Evolutionary conservation across 176 grass and related monocot genomes (phyloP), one percentile per base, ranked within the genome.

Genomic region (Leersia perrieri): DNA sequence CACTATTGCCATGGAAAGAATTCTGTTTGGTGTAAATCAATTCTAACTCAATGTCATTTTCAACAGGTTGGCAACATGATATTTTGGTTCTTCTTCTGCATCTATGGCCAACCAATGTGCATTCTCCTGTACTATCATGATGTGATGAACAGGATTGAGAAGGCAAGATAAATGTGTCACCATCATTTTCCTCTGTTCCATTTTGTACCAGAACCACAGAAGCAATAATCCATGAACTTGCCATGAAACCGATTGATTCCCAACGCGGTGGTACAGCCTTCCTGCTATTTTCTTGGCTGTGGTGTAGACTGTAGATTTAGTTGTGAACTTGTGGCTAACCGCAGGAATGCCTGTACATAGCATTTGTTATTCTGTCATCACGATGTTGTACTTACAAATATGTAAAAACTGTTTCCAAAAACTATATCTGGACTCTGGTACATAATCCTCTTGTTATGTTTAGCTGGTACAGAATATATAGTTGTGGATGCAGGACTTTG

Each of bases 21-120:
- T 66, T 36, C 0, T 64, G 62, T 16, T 80, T 35, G 11, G 25
- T 72, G 31, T 73, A 61, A 72, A 84, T 28, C 1, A 36, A 14
- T 71, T 82, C 69, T 86, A 80, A 84, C 64, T 61, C 58, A 16
- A 16, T 58, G 61, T 69, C 2, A 41, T 69, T 26, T 64, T 86
- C 15, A 38, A 68, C 85, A 98, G 95, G 90, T 94, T 74, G 95
- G 95, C 35, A 98, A 98, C 84, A 98, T 98, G 95, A 93, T 95
- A 49, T 95, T 98, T 76, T 98, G 95, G 92, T 93, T 98, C 88
- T 95, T 98, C 80, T 98, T 98, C 87, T 87, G 95, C 82, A 98
- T 98, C 73, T 84, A 93, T 16, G 92, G 95, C 51, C 95, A 98
- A 58, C 95, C 95, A 18, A 98, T 98, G 95, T 89, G 92, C 12